A percentile compares a stretch with the other conserved stretches of the same genome.
Evolutionary conservation across 1,139 yeast genomes (phyloP).

Genomic region (Candida frijolesensis): DNA sequence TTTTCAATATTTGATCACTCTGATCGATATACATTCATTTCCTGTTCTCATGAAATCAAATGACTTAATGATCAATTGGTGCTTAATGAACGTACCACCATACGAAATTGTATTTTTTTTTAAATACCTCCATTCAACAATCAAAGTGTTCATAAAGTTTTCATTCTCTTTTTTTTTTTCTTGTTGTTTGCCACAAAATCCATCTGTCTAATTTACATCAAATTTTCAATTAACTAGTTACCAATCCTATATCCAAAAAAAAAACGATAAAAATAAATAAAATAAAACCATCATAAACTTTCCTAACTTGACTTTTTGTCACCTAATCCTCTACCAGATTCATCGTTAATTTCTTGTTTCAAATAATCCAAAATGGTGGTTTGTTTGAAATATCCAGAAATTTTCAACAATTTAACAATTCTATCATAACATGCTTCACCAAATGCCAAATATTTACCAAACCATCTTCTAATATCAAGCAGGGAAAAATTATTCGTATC

Average conservation of each 20-base stretch:
- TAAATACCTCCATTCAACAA: too few species aligned
- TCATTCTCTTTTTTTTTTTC: neutral
- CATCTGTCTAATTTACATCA: neutral
- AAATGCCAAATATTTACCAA: conserved; percentile 53
- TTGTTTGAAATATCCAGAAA: conserved; percentile 50
- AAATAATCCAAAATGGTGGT: conserved; percentile 42
- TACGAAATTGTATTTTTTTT: neutral
- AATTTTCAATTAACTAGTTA: neutral
- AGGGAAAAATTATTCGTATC: conserved; percentile 49
- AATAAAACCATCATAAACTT: neutral
- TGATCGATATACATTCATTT: conserved; percentile 13
- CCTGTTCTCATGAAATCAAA: conserved; percentile 8
- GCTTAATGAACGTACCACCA: neutral
- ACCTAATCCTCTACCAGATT: conserved; percentile 31
- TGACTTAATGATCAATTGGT: conserved; percentile 9
- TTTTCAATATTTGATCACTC: conserved; percentile 18
- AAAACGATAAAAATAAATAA: neutral
- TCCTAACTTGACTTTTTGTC: conserved; percentile 18
- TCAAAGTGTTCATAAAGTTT: neutral
- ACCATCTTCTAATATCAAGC: conserved; percentile 55
- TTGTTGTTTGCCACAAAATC: neutral
- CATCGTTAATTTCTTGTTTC: conserved; percentile 32
- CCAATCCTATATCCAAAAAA: conserved; percentile 1
- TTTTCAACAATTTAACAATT: conserved; percentile 38
- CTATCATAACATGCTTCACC: conserved; percentile 58